phyloP scores from a whole-genome alignment of 495 filamentous ascomycete species.

The Annulohypoxylon bovei region DNA sequence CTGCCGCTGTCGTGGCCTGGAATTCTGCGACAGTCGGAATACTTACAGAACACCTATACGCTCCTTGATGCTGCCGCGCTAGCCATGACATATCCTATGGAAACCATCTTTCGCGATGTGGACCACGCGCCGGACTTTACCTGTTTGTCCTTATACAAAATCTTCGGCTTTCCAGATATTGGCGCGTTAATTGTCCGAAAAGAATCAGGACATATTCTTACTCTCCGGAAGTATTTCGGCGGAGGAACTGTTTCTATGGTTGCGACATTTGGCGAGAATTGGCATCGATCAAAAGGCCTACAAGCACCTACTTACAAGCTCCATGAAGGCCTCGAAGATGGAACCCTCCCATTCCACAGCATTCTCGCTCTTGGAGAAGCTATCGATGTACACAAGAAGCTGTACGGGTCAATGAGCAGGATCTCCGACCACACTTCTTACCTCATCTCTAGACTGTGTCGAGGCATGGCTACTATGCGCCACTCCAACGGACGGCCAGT shows the following conservation, averaged over 20 bases:
- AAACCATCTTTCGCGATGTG: slow-evolving; percentile 64
- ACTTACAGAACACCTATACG: slow-evolving; percentile 64
- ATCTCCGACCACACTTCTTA: slow-evolving; percentile 71
- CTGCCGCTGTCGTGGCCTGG: slow-evolving; percentile 70
- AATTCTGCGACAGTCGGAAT: slow-evolving; percentile 57
- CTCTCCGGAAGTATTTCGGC: slow-evolving; percentile 75
- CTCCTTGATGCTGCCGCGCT: slow-evolving; percentile 79
- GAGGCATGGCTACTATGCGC: slow-evolving; percentile 59
- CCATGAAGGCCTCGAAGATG: slow-evolving; percentile 79
- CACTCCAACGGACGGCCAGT: slow-evolving; percentile 68
- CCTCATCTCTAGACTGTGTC: slow-evolving; percentile 63
- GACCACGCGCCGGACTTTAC: slow-evolving; percentile 75
- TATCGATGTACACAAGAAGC: slow-evolving; percentile 68
- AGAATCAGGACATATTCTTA: slow-evolving; percentile 68
- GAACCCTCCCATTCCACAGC: slow-evolving; percentile 80
- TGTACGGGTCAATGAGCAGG: slow-evolving; percentile 70
- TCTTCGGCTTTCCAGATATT: slow-evolving; percentile 83
- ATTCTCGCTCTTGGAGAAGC: slow-evolving; percentile 77
- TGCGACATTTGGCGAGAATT: slow-evolving; percentile 64
- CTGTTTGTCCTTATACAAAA: slow-evolving; percentile 80
- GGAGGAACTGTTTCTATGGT: slow-evolving; percentile 82
- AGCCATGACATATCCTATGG: slow-evolving; percentile 71
- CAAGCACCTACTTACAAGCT: slow-evolving; percentile 53
- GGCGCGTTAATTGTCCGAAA: slow-evolving; percentile 75
- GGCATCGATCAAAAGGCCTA: slow-evolving; percentile 69